Base-by-base conservation (phyloP, 2,329 filamentous ascomycete species). In the Pseudogymnoascus sp. region DNA sequence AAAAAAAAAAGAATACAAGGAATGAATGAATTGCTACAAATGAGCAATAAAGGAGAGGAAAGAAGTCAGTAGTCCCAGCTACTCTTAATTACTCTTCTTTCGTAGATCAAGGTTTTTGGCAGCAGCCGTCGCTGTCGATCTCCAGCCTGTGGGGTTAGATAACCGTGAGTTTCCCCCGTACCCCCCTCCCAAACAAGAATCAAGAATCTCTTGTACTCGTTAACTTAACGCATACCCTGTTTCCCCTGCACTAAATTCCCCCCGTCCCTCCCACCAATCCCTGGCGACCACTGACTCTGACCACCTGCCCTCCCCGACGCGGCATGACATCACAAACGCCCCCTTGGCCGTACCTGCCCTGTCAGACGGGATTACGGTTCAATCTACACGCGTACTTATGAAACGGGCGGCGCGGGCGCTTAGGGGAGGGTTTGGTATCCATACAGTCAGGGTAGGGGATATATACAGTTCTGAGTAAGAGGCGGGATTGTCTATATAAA, bases 171-270 rank as follows among this genome's bases (percentile, higher is more conserved):
- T 50, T 30, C 25, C 25, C n/a, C n/a, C n/a, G n/a, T n/a, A n/a
- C n/a, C n/a, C n/a, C n/a, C n/a, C n/a, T n/a, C 14, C 22, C 43
- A 18, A 50, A 50, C 25, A 50, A 50, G 25, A 50, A 50, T 30
- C 43, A n/a, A n/a, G n/a, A n/a, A n/a, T n/a, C n/a, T n/a, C n/a
- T n/a, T n/a, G n/a, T n/a, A n/a, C n/a, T n/a, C 16, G 22, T 50
- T 30, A 50, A 50, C 43, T 50, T 50, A 30, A 50, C 25, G 43
- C 43, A 50, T 50, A 18, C 43, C 43, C 43, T 50, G 43, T 50
- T 50, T 50, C 43, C 43, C 43, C 43, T 50, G 43, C 2, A 50
- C 43, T 16, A n/a, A n/a, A 16, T 4, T 18, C 22, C 22, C 38
- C 38, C 38, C 22, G 9, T 9, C 11, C 25, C 43, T n/a, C 14